phyloP scores from a whole-genome alignment of 2,329 filamentous ascomycete genomes.

The Aphanoascus verrucosus region DNA sequence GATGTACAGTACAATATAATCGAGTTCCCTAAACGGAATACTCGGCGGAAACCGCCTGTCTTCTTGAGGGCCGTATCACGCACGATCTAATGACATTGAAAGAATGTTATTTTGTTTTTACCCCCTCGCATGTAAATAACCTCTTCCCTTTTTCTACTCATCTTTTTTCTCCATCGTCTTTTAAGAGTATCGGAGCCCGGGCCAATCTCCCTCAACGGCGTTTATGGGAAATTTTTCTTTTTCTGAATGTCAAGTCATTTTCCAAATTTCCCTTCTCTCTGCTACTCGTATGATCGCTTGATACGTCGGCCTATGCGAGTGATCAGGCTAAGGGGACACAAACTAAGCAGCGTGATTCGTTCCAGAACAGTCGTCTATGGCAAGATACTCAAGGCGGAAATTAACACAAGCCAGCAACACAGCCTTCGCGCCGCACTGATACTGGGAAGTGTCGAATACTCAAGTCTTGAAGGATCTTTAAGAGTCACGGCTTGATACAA shows the following conservation, averaged over 20 bases:
- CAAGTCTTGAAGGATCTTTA: too few species aligned
- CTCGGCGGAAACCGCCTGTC: background rate
- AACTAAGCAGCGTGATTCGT: background rate
- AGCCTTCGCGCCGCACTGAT: too few species aligned
- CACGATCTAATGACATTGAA: conserved; percentile 10
- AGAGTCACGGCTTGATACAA: too few species aligned
- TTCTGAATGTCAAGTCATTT: background rate
- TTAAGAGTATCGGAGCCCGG: background rate
- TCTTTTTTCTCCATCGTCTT: background rate
- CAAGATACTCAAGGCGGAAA: background rate
- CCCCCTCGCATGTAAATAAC: conserved; percentile 1
- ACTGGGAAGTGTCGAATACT: too few species aligned
- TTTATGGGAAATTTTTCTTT: background rate
- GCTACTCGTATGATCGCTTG: background rate
- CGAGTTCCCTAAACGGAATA: background rate
- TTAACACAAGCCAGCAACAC: too few species aligned
- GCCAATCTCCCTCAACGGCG: conserved; percentile 1
- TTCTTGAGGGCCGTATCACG: background rate
- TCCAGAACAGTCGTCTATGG: background rate
- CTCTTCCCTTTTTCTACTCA: background rate
- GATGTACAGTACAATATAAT: conserved; percentile 11
- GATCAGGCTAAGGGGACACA: background rate
- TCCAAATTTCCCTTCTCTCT: background rate
- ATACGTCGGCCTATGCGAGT: background rate
- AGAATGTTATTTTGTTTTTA: background rate